A percentile compares a stretch with the other conserved stretches of the same genome.
Evolutionary conservation across 768 basidiomycete species (phyloP).

Genomic region (Termitomyces sp.): DNA sequence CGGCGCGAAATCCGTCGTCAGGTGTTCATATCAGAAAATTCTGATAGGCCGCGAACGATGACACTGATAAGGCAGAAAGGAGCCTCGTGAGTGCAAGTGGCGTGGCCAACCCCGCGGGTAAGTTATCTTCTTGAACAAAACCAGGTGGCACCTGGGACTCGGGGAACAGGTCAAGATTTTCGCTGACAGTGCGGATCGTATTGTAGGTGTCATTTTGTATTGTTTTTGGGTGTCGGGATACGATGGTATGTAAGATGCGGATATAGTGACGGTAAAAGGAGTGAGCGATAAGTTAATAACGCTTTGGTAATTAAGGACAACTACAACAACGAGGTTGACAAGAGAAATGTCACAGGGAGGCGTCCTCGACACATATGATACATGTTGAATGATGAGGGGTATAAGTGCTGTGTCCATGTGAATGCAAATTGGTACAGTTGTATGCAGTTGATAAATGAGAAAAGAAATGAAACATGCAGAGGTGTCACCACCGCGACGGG

Average conservation of each 20-base stretch:
- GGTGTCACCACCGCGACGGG: constrained; percentile 57
- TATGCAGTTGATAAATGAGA: constrained; percentile 18
- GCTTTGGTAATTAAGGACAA: not conserved
- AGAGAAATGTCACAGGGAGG: constrained; percentile 7
- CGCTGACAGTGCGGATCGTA: too few relatives aligned
- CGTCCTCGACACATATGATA: constrained; percentile 11
- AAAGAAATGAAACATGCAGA: constrained; percentile 22
- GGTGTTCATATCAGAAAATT: constrained; percentile 5
- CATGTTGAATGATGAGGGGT: constrained; percentile 7
- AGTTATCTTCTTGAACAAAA: too few relatives aligned
- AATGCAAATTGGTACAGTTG: constrained; percentile 15
- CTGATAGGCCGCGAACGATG: not conserved
- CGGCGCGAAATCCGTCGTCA: constrained; percentile 8
- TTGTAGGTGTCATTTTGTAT: not conserved
- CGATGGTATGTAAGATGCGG: constrained; percentile 1
- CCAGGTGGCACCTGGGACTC: not conserved
- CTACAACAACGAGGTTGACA: constrained; percentile 3
- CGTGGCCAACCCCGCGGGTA: not conserved
- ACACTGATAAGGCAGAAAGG: not conserved
- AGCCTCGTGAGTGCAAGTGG: too few relatives aligned
- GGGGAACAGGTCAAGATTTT: too few relatives aligned
- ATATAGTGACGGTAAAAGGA: not conserved
- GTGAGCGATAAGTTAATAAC: constrained; percentile 10
- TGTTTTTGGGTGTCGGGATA: constrained; percentile 5
- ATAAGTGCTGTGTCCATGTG: constrained; percentile 17